These are phyloP conservation scores for Microcyclospora tardicrescens DNA, from an alignment of 2,329 filamentous ascomycete species.

Conservation along the genomic window DNA sequence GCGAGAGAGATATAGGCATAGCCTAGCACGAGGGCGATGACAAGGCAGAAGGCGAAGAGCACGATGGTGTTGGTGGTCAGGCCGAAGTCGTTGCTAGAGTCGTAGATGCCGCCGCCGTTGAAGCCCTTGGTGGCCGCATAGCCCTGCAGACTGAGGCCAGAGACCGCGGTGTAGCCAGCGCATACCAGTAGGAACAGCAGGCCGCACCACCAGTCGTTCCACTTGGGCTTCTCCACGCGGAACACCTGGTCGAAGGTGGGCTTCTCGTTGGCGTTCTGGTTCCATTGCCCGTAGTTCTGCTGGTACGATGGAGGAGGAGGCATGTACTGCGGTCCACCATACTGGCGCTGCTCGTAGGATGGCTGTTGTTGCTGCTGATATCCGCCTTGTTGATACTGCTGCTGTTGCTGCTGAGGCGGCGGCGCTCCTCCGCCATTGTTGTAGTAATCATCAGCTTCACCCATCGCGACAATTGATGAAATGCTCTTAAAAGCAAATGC, in stretches of 20 bases:
- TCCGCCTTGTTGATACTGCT: slow-evolving; percentile 3
- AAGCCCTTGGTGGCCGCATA: slow-evolving; percentile 52
- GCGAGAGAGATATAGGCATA: slow-evolving; percentile 56
- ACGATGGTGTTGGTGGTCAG: slow-evolving; percentile 76
- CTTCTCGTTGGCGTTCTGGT: slow-evolving; percentile 24
- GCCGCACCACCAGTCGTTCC: slow-evolving; percentile 76
- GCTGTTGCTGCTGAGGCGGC: slow-evolving; percentile 3
- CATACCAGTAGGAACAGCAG: slow-evolving; percentile 61
- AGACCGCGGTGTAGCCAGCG: slow-evolving; percentile 63
- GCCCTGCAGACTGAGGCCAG: slow-evolving; percentile 59
- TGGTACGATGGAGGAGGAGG: slow-evolving; percentile 27
- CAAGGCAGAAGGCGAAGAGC: slow-evolving; percentile 68
- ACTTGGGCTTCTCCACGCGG: slow-evolving; percentile 71
- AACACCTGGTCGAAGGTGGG: slow-evolving; percentile 66
- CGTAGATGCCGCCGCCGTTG: slow-evolving; percentile 63
- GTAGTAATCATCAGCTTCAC: slow-evolving; percentile 12
- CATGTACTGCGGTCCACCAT: slow-evolving; percentile 8
- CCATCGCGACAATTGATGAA: neutral
- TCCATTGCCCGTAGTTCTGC: slow-evolving; percentile 21
- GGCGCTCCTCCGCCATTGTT: slow-evolving; percentile 2
- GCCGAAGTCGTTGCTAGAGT: slow-evolving; percentile 49
- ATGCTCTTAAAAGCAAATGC: no score
- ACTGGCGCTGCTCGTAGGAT: slow-evolving; percentile 8
- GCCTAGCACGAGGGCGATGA: slow-evolving; percentile 60
- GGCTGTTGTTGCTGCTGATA: slow-evolving; percentile 8